These are phyloP conservation scores for Excoecaria agallocha DNA, from an alignment of 345 rosid genomes.

Conservation along the genomic window DNA sequence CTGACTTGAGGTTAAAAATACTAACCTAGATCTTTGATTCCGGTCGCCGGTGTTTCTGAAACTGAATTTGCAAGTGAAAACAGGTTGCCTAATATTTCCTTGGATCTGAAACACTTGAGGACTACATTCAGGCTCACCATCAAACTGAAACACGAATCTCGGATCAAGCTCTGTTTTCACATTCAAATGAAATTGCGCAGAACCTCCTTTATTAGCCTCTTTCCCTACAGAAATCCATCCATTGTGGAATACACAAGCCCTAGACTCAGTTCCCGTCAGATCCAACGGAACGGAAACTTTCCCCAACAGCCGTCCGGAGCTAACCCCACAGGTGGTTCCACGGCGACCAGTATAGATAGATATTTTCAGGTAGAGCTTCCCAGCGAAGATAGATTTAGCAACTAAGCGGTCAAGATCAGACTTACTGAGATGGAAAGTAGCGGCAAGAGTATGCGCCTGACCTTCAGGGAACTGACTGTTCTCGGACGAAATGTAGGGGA, in stretches of 20 bases:
- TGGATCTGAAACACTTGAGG: constrained; percentile 90
- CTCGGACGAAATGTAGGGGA: constrained; percentile 61
- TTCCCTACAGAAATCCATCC: constrained; percentile 79
- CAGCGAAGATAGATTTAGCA: constrained; percentile 59
- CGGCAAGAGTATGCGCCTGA: constrained; percentile 42
- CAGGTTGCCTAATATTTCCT: constrained; percentile 83
- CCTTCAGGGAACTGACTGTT: constrained; percentile 35
- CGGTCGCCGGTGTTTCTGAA: constrained; percentile 68
- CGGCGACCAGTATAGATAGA: constrained; percentile 67
- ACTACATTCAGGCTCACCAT: constrained; percentile 94
- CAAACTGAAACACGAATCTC: constrained; percentile 93
- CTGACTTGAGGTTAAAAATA: constrained; percentile 2
- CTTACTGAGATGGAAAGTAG: constrained; percentile 72
- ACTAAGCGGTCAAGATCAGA: constrained; percentile 57
- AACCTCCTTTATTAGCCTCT: constrained; percentile 40
- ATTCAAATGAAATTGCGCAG: constrained; percentile 64
- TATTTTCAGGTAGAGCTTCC: constrained; percentile 51
- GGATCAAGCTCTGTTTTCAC: constrained; percentile 92
- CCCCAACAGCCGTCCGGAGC: constrained; percentile 68
- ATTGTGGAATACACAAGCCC: constrained; percentile 54
- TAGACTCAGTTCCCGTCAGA: constrained; percentile 56
- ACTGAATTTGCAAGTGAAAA: constrained; percentile 91
- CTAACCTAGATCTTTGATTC: constrained; percentile 67
- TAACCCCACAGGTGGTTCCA: constrained; percentile 70
- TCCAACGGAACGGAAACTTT: constrained; percentile 72